Percentiles rank a stretch among this genome's conserved stretches.
Conservation (phyloP, 2,329 filamentous ascomycete genomes). For the Xylariaceae sp. region DNA sequence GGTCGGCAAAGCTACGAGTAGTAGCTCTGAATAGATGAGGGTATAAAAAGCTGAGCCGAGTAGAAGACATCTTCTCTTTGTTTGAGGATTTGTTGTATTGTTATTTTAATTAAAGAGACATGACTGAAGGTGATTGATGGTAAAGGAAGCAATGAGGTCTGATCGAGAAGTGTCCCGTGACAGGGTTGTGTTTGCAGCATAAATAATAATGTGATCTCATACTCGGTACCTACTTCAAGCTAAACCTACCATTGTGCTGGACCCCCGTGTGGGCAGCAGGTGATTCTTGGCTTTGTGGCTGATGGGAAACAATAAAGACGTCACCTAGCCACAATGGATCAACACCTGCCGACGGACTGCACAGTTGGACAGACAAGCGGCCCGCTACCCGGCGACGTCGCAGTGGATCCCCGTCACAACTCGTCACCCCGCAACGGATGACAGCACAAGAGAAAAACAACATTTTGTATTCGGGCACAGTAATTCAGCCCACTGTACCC, state of each 20-base stretch:
- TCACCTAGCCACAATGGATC: too few species aligned
- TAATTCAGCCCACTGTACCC: neutral
- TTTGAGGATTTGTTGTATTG: neutral
- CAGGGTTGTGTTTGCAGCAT: neutral
- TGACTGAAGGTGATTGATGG: conserved; percentile 2
- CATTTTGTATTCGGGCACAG: conserved; percentile 14
- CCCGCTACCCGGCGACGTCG: neutral
- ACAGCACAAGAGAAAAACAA: conserved; percentile 18
- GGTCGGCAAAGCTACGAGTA: conserved; percentile 42
- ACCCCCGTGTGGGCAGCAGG: too few species aligned
- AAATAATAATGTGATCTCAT: conserved; percentile 11
- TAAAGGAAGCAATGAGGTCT: conserved; percentile 2
- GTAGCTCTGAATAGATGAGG: conserved; percentile 60
- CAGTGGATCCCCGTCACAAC: too few species aligned
- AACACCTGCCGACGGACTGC: neutral
- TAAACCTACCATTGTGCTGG: too few species aligned
- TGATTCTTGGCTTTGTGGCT: too few species aligned
- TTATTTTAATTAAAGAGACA: conserved; percentile 9
- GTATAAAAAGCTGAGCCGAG: conserved; percentile 64
- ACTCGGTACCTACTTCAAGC: too few species aligned
- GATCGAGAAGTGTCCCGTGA: conserved; percentile 1
- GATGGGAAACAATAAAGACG: neutral
- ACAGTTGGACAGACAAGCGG: neutral
- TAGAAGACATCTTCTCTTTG: conserved; percentile 50
- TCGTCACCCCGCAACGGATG: neutral